A percentile compares a stretch with the other conserved stretches of the same genome.
Evolutionary conservation across 1,284 basidiomycete species (phyloP).

Genomic region (Hypsizygus ulmarius): DNA sequence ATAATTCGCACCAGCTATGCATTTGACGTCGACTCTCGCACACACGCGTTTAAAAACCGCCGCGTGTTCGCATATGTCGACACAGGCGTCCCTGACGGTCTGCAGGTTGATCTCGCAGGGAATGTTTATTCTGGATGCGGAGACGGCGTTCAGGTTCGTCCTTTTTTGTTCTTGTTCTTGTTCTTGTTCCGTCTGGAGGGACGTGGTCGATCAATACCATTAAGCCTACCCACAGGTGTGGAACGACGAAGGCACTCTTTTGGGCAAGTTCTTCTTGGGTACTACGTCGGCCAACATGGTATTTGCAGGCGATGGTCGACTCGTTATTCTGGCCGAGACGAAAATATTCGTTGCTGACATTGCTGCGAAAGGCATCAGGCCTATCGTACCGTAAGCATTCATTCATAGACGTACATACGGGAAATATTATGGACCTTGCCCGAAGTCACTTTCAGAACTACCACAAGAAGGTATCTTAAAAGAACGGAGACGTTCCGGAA

Average conservation of each 20-base stretch:
- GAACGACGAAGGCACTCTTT: constrained; percentile 56
- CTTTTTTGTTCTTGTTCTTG: constrained; percentile 12
- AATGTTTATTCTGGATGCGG: constrained; percentile 70
- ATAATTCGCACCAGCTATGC: constrained; percentile 49
- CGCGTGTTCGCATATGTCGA: constrained; percentile 71
- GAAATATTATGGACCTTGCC: too few species aligned
- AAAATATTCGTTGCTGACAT: constrained; percentile 64
- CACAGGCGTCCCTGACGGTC: constrained; percentile 69
- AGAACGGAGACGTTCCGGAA: too few species aligned
- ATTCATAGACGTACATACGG: too few species aligned
- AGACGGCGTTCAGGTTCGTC: constrained; percentile 66
- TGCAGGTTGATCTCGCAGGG: constrained; percentile 63
- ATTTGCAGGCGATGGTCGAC: constrained; percentile 60
- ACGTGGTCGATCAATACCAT: too few species aligned
- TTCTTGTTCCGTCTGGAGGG: background rate
- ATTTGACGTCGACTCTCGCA: constrained; percentile 64
- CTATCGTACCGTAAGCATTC: constrained; percentile 6
- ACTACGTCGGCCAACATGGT: constrained; percentile 60
- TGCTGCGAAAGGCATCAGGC: constrained; percentile 30
- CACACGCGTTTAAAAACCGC: constrained; percentile 57
- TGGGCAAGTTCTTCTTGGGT: constrained; percentile 75
- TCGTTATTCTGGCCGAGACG: constrained; percentile 70
- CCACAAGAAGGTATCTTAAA: too few species aligned
- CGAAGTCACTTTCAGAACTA: too few species aligned
- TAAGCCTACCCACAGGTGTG: constrained; percentile 42